Evolutionary conservation across 2,329 filamentous ascomycete genomes (phyloP).

Genomic region (Cordyceps fumosorosea): DNA sequence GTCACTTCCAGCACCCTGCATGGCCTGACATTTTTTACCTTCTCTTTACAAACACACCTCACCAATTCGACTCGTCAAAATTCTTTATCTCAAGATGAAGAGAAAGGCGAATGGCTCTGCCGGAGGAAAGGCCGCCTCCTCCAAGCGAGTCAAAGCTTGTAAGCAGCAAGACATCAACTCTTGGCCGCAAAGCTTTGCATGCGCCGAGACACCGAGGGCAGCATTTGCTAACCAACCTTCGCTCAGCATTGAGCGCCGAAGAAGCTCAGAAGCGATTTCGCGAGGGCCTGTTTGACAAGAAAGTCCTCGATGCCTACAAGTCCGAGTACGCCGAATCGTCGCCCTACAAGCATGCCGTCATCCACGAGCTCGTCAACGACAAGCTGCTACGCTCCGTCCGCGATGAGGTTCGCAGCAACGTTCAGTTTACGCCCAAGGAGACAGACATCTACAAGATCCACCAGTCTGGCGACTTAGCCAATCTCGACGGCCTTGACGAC

Average conservation of each 20-base stretch:
- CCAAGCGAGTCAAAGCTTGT: conserved; percentile 8
- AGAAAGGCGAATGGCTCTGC: conserved; percentile 9
- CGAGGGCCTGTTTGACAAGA: conserved; percentile 56
- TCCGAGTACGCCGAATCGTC: conserved; percentile 55
- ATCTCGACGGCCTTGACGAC: conserved; percentile 88
- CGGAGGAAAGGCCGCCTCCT: not conserved
- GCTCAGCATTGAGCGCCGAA: conserved; percentile 38
- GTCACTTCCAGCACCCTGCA: conserved; percentile 4
- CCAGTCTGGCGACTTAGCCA: conserved; percentile 94
- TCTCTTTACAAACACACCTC: not conserved
- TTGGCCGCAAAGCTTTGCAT: not conserved
- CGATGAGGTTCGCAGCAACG: conserved; percentile 79
- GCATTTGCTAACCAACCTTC: not conserved
- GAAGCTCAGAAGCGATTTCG: conserved; percentile 56
- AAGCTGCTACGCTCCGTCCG: conserved; percentile 78
- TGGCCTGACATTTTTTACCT: conserved; percentile 10
- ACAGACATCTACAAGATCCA: conserved; percentile 99
- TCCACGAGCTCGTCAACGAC: conserved; percentile 73
- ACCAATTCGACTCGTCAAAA: not conserved
- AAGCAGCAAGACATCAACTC: not conserved
- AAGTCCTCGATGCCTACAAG: conserved; percentile 53
- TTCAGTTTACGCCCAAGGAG: conserved; percentile 96
- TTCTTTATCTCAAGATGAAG: conserved; percentile 5
- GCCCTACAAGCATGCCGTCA: conserved; percentile 90
- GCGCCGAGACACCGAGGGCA: not conserved